Evolutionary conservation across 1,284 basidiomycete species (phyloP).

Genomic region (Marasmius sp.): DNA sequence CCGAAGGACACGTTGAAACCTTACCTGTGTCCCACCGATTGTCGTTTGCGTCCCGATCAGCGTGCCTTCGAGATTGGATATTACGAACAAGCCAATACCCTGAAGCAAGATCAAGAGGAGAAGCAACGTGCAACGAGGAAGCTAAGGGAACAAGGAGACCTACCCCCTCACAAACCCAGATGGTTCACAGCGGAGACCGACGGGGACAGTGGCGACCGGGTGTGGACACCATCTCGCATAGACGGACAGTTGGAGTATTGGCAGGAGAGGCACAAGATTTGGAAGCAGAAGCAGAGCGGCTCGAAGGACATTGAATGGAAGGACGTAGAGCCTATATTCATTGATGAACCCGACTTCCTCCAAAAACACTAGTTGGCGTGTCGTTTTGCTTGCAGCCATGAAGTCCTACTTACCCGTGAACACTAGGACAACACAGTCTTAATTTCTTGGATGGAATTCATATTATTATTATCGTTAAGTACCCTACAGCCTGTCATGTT

Average conservation of each 20-base stretch:
- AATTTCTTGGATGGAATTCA: no score
- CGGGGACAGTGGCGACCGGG: slow-evolving; percentile 81
- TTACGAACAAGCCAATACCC: slow-evolving; percentile 87
- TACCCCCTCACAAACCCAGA: slow-evolving; percentile 76
- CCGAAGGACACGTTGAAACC: slow-evolving; percentile 66
- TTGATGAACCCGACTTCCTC: slow-evolving; percentile 51
- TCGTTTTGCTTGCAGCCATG: not conserved
- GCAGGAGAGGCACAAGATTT: slow-evolving; percentile 74
- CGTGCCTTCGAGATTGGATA: slow-evolving; percentile 92
- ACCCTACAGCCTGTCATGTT: no score
- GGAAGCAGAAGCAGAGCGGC: slow-evolving; percentile 39
- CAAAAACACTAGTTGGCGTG: not conserved
- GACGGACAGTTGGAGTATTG: slow-evolving; percentile 77
- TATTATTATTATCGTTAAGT: no score
- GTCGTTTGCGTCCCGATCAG: slow-evolving; percentile 91
- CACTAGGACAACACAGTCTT: no score
- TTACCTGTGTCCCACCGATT: slow-evolving; percentile 90
- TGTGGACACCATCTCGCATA: slow-evolving; percentile 73
- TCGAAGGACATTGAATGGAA: slow-evolving; percentile 49
- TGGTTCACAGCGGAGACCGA: slow-evolving; percentile 83
- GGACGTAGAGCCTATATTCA: slow-evolving; percentile 80
- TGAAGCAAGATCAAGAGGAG: slow-evolving; percentile 89
- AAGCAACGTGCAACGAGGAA: slow-evolving; percentile 80
- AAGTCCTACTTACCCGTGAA: not conserved
- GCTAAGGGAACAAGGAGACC: slow-evolving; percentile 74